These are phyloP conservation scores for Candida loeiensis DNA, from an alignment of 805 yeast species.

Conservation along the genomic window DNA sequence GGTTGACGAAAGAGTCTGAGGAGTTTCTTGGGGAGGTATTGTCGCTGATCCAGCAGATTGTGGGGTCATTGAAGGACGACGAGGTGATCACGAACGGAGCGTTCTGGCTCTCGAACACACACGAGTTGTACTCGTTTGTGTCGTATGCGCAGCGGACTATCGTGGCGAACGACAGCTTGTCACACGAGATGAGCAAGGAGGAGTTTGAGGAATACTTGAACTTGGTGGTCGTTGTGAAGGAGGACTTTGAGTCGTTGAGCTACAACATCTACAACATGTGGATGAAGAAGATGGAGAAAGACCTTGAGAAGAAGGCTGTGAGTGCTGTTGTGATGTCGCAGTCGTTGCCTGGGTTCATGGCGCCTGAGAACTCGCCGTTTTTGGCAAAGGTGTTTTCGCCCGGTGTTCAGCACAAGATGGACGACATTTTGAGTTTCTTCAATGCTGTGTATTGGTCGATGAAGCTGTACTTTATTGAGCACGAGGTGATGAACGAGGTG, in stretches of 20 bases:
- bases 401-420: constrained; percentile 81
- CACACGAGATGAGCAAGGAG: constrained; percentile 80
- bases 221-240: constrained; percentile 85
- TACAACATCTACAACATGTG: constrained; percentile 94
- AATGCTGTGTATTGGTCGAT: constrained; percentile 90
- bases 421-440: constrained; percentile 84
- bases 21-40: constrained; percentile 85
- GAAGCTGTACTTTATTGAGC: constrained; percentile 85
- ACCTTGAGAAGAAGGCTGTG: constrained; percentile 83
- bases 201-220: constrained; percentile 89
- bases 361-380: constrained; percentile 78
- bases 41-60: constrained; percentile 80
- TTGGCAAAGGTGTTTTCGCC: constrained; percentile 77
- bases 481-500: constrained; percentile 78
- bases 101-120: constrained; percentile 95
- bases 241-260: constrained; percentile 88
- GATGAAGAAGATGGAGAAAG: constrained; percentile 93
- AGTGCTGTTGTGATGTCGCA: constrained; percentile 95
- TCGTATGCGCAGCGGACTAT: constrained; percentile 92
- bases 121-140: constrained; percentile 91
- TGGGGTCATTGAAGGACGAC: constrained; percentile 75
- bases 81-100: constrained; percentile 90
- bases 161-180: constrained; percentile 72
- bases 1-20: constrained; percentile 88
- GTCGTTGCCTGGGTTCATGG: constrained; percentile 92